Percentiles rank a stretch among this genome's conserved stretches.
These are phyloP conservation scores for Lindgomyces ingoldianus DNA, from an alignment of 495 filamentous ascomycete species.

Conservation along the genomic window DNA sequence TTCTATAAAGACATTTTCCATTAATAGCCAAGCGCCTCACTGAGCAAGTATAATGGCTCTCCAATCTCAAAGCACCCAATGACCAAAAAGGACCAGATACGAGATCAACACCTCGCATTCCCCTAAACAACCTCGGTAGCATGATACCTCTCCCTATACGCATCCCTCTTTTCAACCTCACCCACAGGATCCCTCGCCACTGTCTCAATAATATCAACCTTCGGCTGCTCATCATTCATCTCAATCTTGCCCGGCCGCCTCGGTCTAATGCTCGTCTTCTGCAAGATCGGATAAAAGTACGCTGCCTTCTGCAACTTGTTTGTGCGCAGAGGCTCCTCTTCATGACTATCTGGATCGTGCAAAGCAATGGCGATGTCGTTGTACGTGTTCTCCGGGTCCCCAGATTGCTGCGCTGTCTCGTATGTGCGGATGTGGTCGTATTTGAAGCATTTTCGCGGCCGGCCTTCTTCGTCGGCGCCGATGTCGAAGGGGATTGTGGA, in stretches of 20 bases:
- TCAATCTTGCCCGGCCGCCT: conserved; percentile 44
- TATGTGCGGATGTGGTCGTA: conserved; percentile 81
- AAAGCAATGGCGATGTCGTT: conserved; percentile 59
- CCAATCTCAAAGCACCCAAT: too few relatives aligned
- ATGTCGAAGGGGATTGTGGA: conserved; percentile 66
- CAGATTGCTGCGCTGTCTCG: conserved; percentile 71
- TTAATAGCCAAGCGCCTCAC: too few relatives aligned
- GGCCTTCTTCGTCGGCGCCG: conserved; percentile 44
- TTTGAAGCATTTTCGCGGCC: conserved; percentile 54
- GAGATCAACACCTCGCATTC: too few relatives aligned
- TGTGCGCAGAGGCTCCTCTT: conserved; percentile 50
- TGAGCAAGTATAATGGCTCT: too few relatives aligned
- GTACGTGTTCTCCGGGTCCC: conserved; percentile 56
- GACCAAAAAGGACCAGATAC: too few relatives aligned
- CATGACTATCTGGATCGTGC: conserved; percentile 61
- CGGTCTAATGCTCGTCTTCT: conserved; percentile 63
- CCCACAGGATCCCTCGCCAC: conserved; percentile 56
- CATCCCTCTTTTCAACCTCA: conserved; percentile 51
- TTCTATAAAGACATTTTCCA: too few relatives aligned
- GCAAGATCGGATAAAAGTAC: conserved; percentile 87
- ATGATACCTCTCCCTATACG: conserved; percentile 22
- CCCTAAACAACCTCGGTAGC: conserved; percentile 3
- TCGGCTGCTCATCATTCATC: conserved; percentile 41
- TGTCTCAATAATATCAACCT: conserved; percentile 58
- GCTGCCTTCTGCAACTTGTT: conserved; percentile 64